phyloP scores from a whole-genome alignment of 768 basidiomycete species.

The Lepiota venenata region DNA sequence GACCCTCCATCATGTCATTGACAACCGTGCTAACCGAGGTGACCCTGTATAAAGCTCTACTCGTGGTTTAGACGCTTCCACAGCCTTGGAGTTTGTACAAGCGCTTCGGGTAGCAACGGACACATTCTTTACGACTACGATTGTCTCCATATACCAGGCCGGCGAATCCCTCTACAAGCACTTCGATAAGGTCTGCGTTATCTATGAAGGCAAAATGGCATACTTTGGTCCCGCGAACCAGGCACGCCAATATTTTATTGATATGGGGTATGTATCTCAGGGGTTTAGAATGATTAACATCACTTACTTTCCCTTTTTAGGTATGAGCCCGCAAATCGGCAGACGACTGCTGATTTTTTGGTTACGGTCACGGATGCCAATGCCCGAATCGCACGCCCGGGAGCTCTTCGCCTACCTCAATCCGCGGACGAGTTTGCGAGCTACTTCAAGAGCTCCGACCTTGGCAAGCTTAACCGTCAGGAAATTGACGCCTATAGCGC shows the following conservation, averaged over 20 bases:
- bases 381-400: slow-evolving; percentile 47
- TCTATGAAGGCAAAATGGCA: slow-evolving; percentile 70
- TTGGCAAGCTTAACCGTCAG: slow-evolving; percentile 37
- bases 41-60: slow-evolving; percentile 45
- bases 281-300: neutral
- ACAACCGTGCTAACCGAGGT: neutral
- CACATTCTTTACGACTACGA: slow-evolving; percentile 46
- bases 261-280: slow-evolving; percentile 35
- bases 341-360: slow-evolving; percentile 65
- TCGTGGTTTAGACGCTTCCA: slow-evolving; percentile 62
- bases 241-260: slow-evolving; percentile 70
- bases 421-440: slow-evolving; percentile 57
- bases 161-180: slow-evolving; percentile 60
- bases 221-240: slow-evolving; percentile 68
- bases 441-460: slow-evolving; percentile 37
- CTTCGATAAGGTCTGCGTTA: slow-evolving; percentile 81
- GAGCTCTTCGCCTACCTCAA: slow-evolving; percentile 41
- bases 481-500: slow-evolving; percentile 44
- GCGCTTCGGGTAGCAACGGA: slow-evolving; percentile 66
- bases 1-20: neutral
- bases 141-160: slow-evolving; percentile 87
- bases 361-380: slow-evolving; percentile 60
- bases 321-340: slow-evolving; percentile 56
- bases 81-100: slow-evolving; percentile 70
- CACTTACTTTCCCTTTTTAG: slow-evolving; percentile 20